Conservation (phyloP, 768 basidiomycete genomes). For the Lyophyllum semitale region DNA sequence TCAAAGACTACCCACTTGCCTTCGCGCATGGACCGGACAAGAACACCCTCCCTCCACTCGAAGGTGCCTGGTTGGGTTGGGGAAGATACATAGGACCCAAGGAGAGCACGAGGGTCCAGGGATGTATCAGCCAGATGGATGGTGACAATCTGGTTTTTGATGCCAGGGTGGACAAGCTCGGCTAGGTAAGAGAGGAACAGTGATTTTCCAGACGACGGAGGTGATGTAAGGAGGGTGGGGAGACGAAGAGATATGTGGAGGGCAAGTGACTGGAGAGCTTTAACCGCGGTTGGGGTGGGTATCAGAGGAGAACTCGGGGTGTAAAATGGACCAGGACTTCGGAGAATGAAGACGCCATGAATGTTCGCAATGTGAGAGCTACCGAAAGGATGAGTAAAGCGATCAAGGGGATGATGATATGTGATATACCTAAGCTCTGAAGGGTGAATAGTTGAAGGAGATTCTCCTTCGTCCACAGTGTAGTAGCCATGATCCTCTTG, state of each 20-base stretch:
- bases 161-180: constrained; percentile 56
- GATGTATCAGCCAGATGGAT: constrained; percentile 96
- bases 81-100: constrained; percentile 93
- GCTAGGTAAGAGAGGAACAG: constrained; percentile 80
- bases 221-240: constrained; percentile 82
- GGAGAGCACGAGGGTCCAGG: constrained; percentile 87
- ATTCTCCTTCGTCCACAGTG: constrained; percentile 34
- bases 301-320: constrained; percentile 47
- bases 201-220: constrained; percentile 88
- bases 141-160: constrained; percentile 71
- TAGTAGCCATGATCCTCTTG: constrained; percentile 48
- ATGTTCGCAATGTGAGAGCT: constrained; percentile 64
- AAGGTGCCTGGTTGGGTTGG: constrained; percentile 82
- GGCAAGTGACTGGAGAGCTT: constrained; percentile 64
- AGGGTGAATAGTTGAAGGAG: constrained; percentile 34
- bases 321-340: constrained; percentile 30
- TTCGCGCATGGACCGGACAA: constrained; percentile 85
- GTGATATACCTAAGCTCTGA: constrained; percentile 58
- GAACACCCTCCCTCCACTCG: constrained; percentile 94
- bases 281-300: constrained; percentile 59
- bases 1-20: constrained; percentile 94
- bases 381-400: constrained; percentile 13
- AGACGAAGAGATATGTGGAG: constrained; percentile 64
- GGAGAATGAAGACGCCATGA: constrained; percentile 67
- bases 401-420: not conserved